Percentiles rank a stretch among this genome's conserved stretches.
Conservation (phyloP, 352 stramenopile species). For the Thalassiosira livingstoniorum region DNA sequence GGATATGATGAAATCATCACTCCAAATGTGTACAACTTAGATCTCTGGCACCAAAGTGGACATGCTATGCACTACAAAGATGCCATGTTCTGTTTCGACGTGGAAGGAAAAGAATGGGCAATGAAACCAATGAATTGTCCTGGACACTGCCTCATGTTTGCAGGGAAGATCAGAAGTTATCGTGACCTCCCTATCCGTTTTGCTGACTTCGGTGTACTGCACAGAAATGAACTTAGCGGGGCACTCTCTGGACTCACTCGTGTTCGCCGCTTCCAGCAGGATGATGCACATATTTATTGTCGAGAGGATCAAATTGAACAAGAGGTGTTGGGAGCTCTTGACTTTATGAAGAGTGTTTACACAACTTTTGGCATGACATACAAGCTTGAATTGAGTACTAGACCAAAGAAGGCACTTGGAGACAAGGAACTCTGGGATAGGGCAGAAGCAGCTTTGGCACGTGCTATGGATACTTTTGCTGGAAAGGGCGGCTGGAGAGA, state of each 20-base stretch:
- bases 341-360: slow-evolving; percentile 99
- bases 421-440: slow-evolving; percentile 93
- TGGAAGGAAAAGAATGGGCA: slow-evolving; percentile 92
- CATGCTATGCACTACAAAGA: slow-evolving; percentile 98
- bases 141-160: slow-evolving; percentile 98
- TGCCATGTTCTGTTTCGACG: slow-evolving; percentile 98
- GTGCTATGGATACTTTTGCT: slow-evolving; percentile 94
- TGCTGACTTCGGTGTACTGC: slow-evolving; percentile 98
- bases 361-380: slow-evolving; percentile 97
- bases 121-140: slow-evolving; percentile 99
- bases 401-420: slow-evolving; percentile 96
- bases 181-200: slow-evolving; percentile 96
- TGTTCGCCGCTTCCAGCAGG: slow-evolving; percentile 94
- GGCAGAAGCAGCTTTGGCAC: slow-evolving; percentile 87
- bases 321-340: slow-evolving; percentile 91
- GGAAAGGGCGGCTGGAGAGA: slow-evolving; percentile 95
- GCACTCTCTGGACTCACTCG: slow-evolving; percentile 96
- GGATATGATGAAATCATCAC: slow-evolving; percentile 97
- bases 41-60: slow-evolving; percentile 95
- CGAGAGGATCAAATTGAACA: slow-evolving; percentile 93
- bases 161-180: slow-evolving; percentile 92
- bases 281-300: slow-evolving; percentile 99
- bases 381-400: slow-evolving; percentile 96
- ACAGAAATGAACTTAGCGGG: slow-evolving; percentile 96
- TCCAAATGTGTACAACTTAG: slow-evolving; percentile 98